Percentiles rank a stretch among this genome's conserved stretches.
These are phyloP conservation scores for Bidens hawaiensis DNA, from an alignment of 140 eudicot genomes.

Conservation along the genomic window DNA sequence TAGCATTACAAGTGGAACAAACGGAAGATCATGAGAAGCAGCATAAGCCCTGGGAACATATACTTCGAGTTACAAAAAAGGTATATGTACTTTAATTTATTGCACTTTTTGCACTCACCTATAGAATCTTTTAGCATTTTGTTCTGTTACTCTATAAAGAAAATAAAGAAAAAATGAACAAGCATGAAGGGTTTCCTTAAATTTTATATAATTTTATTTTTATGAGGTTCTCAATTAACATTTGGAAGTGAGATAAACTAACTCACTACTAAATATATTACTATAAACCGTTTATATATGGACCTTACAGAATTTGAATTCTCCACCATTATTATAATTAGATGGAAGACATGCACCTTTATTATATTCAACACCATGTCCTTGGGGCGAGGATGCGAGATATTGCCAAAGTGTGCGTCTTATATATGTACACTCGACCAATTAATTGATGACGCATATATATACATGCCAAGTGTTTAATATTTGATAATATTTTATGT, in stretches of 20 bases:
- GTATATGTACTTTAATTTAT: slow-evolving; percentile 1
- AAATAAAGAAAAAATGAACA: not conserved
- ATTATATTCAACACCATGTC: too few relatives aligned
- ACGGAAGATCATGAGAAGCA: slow-evolving; percentile 6
- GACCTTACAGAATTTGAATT: too few relatives aligned
- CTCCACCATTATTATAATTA: too few relatives aligned
- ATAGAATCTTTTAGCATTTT: slow-evolving; percentile 8
- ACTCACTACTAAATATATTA: too few relatives aligned
- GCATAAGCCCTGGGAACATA: not conserved
- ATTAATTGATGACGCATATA: not conserved
- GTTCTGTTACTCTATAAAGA: not conserved
- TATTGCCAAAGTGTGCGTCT: not conserved
- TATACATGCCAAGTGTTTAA: not conserved
- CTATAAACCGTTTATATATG: too few relatives aligned
- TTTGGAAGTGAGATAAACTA: not conserved
- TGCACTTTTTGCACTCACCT: slow-evolving; percentile 9
- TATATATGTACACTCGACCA: not conserved
- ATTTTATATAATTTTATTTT: not conserved
- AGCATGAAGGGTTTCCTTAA: not conserved
- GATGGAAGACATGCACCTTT: too few relatives aligned
- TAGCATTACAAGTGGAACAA: slow-evolving; percentile 6
- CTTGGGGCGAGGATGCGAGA: too few relatives aligned
- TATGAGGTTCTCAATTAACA: slow-evolving; percentile 1
- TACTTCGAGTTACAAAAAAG: not conserved
- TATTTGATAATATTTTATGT: too few relatives aligned